These are phyloP conservation scores for Nakazawaea laoshanensis DNA, from an alignment of 805 yeast genomes.

Conservation along the genomic window DNA sequence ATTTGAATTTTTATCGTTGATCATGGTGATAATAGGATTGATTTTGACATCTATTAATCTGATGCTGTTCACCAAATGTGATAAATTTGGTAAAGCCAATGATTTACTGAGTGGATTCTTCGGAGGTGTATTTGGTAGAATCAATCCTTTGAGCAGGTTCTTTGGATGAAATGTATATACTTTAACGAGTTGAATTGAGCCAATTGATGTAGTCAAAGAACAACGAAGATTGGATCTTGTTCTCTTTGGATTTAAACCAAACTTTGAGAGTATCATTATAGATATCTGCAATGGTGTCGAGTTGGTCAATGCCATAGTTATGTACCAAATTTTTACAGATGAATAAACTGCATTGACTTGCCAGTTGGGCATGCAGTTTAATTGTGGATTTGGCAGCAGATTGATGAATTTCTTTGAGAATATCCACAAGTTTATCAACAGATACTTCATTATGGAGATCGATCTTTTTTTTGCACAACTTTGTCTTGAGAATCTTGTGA, in stretches of 20 bases:
- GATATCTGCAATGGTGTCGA: slow-evolving; percentile 41
- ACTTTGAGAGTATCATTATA: slow-evolving; percentile 47
- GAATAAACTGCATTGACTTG: slow-evolving; percentile 59
- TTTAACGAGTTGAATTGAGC: slow-evolving; percentile 45
- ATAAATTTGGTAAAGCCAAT: slow-evolving; percentile 83
- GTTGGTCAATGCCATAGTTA: slow-evolving; percentile 22
- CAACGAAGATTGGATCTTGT: slow-evolving; percentile 43
- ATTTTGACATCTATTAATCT: slow-evolving; percentile 74
- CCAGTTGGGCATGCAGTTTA: slow-evolving; percentile 45
- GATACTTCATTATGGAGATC: slow-evolving; percentile 11
- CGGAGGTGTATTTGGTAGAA: slow-evolving; percentile 36
- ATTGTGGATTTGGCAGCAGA: slow-evolving; percentile 32
- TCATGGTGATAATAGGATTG: slow-evolving; percentile 59
- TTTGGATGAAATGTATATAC: slow-evolving; percentile 1
- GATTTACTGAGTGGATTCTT: slow-evolving; percentile 50
- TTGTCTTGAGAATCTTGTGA: slow-evolving; percentile 57
- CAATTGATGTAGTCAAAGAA: slow-evolving; percentile 79
- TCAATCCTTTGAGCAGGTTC: slow-evolving; percentile 28
- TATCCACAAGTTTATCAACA: slow-evolving; percentile 14
- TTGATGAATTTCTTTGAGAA: slow-evolving; percentile 33
- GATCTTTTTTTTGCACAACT: slow-evolving; percentile 42
- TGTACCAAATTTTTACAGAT: slow-evolving; percentile 47
- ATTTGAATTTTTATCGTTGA: slow-evolving; percentile 59
- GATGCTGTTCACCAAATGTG: slow-evolving; percentile 86
- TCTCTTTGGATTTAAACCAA: slow-evolving; percentile 47